Evolutionary conservation across 1,284 basidiomycete genomes (phyloP).

Genomic region (Moesziomyces parantarcticus): DNA sequence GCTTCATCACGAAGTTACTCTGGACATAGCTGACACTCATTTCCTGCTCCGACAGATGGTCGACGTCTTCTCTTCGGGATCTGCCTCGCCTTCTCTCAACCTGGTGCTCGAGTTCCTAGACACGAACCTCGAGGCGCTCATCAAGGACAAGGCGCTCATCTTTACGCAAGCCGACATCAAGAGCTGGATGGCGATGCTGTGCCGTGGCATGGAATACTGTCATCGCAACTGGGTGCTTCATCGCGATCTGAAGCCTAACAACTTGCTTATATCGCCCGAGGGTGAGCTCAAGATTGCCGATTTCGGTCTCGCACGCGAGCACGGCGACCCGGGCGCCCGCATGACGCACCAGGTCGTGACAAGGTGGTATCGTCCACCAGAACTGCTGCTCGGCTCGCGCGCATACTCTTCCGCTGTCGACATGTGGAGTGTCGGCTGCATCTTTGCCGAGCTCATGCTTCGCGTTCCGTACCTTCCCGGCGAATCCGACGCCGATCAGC

Average conservation of each 20-base stretch:
- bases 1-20: too few species aligned
- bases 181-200: conserved; percentile 98
- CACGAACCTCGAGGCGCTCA: conserved; percentile 96
- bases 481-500: conserved; percentile 93
- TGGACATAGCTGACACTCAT: neutral
- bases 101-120: conserved; percentile 97
- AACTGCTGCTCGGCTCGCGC: conserved; percentile 86
- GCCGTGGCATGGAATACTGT: conserved; percentile 95
- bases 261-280: conserved; percentile 89
- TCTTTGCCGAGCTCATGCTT: conserved; percentile 94
- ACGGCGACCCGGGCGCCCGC: conserved; percentile 87
- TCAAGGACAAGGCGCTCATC: conserved; percentile 89
- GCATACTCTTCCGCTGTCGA: conserved; percentile 90
- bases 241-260: conserved; percentile 97
- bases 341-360: conserved; percentile 99
- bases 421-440: conserved; percentile 94
- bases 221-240: conserved; percentile 94
- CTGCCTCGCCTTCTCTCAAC: conserved; percentile 79
- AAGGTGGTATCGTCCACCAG: conserved; percentile 95
- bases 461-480: conserved; percentile 92
- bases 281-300: conserved; percentile 97
- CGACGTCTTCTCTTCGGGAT: conserved; percentile 96
- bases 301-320: conserved; percentile 97
- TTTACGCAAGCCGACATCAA: conserved; percentile 97
- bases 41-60: conserved; percentile 75